Evolutionary conservation across 257 asterid species (phyloP).

Genomic region (Ligustrum vulgare): DNA sequence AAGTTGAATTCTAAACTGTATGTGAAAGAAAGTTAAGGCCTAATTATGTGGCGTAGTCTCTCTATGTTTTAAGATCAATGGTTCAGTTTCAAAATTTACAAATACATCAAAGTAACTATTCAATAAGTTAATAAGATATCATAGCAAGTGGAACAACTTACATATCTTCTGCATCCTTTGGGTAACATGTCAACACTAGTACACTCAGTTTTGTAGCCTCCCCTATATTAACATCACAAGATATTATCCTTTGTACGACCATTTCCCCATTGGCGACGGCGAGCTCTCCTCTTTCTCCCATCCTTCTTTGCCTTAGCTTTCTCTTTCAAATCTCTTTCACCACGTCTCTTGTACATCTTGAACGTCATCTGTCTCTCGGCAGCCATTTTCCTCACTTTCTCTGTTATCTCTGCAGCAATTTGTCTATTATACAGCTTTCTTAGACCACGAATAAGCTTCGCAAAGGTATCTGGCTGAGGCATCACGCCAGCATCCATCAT

Average conservation of each 20-base stretch:
- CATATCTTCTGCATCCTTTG: background rate
- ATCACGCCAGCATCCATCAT: slow-evolving; percentile 89
- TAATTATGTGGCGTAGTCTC: background rate
- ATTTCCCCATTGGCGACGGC: slow-evolving; percentile 66
- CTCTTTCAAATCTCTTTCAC: slow-evolving; percentile 82
- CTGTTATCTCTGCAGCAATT: slow-evolving; percentile 89
- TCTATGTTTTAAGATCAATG: background rate
- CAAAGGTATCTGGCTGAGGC: slow-evolving; percentile 98
- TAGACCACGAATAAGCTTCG: slow-evolving; percentile 79
- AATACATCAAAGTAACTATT: background rate
- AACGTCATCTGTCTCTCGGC: slow-evolving; percentile 76
- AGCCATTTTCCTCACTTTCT: slow-evolving; percentile 82
- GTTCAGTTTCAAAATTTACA: background rate
- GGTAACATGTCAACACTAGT: background rate
- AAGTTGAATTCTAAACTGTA: background rate
- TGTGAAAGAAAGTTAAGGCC: background rate
- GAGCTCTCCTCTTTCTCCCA: slow-evolving; percentile 78
- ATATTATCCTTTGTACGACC: slow-evolving; percentile 43
- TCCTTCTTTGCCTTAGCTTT: slow-evolving; percentile 58
- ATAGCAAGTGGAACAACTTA: background rate
- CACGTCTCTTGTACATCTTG: slow-evolving; percentile 90
- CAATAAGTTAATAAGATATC: background rate
- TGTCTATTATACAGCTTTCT: slow-evolving; percentile 75
- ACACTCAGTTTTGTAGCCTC: background rate
- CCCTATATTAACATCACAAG: slow-evolving; percentile 28